Conservation (phyloP, 108 stramenopile species). For the Nitzschia palea region DNA sequence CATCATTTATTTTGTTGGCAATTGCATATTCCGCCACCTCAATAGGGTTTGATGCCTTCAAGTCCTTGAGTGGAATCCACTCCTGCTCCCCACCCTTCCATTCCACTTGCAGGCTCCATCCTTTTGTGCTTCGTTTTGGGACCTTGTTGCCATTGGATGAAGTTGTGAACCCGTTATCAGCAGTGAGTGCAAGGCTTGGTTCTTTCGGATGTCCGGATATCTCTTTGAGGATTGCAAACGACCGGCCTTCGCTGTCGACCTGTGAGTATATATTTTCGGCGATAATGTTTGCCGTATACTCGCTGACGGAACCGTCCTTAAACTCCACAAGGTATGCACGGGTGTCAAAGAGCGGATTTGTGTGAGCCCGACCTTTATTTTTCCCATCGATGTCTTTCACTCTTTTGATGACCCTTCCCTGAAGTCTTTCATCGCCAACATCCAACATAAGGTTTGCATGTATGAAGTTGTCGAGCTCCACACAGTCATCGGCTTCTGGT, state of each 20-base stretch:
- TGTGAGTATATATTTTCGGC: slow-evolving; percentile 44
- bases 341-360: slow-evolving; percentile 44
- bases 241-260: slow-evolving; percentile 35
- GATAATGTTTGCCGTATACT: slow-evolving; percentile 42
- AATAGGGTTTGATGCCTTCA: slow-evolving; percentile 38
- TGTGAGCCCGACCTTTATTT: slow-evolving; percentile 23
- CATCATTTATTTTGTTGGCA: slow-evolving; percentile 14
- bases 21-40: slow-evolving; percentile 40
- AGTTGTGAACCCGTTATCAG: slow-evolving; percentile 2
- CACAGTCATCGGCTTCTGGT: neutral
- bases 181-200: slow-evolving; percentile 4
- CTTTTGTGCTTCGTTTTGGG: slow-evolving; percentile 10
- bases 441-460: neutral
- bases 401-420: slow-evolving; percentile 28
- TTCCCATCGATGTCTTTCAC: slow-evolving; percentile 21
- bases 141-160: slow-evolving; percentile 1
- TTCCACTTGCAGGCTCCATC: slow-evolving; percentile 23
- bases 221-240: slow-evolving; percentile 12
- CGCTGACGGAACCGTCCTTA: slow-evolving; percentile 29
- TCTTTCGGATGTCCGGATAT: slow-evolving; percentile 39
- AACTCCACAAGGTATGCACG: slow-evolving; percentile 35
- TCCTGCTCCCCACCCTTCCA: slow-evolving; percentile 47
- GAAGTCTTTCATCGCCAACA: slow-evolving; percentile 5
- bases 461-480: slow-evolving; percentile 5
- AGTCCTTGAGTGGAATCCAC: slow-evolving; percentile 26